Conservation (phyloP, 345 rosid species). For the Gossypium bickii region DNA sequence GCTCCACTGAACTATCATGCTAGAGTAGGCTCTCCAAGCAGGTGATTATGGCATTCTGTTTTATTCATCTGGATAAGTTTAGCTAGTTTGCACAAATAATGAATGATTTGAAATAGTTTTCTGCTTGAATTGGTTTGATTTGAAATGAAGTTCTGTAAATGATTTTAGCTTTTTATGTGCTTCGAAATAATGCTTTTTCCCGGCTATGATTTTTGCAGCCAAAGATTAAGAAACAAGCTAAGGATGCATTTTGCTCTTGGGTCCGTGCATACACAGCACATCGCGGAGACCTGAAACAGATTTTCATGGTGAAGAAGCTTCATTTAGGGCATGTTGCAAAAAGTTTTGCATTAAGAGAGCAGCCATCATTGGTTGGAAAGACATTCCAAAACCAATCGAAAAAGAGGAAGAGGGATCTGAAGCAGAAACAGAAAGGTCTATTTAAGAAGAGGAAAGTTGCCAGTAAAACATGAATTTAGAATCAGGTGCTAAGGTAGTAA, state of each 20-base stretch:
- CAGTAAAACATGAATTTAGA: constrained; percentile 16
- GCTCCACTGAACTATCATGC: background rate
- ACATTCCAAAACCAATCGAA: constrained; percentile 56
- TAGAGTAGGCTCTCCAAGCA: background rate
- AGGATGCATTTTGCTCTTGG: constrained; percentile 90
- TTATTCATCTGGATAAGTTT: background rate
- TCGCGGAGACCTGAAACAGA: constrained; percentile 82
- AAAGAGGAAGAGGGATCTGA: constrained; percentile 81
- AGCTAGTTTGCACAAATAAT: background rate
- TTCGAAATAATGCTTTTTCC: constrained; percentile 15
- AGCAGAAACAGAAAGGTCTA: constrained; percentile 32
- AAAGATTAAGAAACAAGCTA: constrained; percentile 59
- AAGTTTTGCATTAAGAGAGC: constrained; percentile 89
- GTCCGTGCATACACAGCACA: constrained; percentile 86
- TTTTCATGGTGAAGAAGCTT: constrained; percentile 84
- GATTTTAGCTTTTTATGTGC: constrained; percentile 7
- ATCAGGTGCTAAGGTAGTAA: background rate
- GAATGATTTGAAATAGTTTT: background rate
- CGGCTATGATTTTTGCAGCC: constrained; percentile 37
- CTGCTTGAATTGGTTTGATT: background rate
- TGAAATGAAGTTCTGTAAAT: background rate
- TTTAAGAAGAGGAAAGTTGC: constrained; percentile 37
- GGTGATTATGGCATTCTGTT: background rate
- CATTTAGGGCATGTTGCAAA: constrained; percentile 96
- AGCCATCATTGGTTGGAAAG: constrained; percentile 78